Evolutionary conservation across 768 basidiomycete species (phyloP), one percentile per base, ranked within the genome.

Genomic region (Hericium erinaceus): DNA sequence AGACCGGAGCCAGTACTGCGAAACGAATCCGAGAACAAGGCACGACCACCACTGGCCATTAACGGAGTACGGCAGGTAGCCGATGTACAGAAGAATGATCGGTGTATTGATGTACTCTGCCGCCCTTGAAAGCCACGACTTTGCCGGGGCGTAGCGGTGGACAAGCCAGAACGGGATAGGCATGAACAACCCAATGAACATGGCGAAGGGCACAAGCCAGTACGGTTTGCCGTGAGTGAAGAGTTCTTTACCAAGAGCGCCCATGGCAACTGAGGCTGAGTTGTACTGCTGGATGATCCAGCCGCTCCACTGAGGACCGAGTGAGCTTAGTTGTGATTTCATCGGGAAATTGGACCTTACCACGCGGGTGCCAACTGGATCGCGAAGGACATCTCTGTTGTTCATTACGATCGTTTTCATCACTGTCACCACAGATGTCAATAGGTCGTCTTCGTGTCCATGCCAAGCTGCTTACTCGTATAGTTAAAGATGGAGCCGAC

Each of bases 21-120:
- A 73, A 16, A 66, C 65, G 53, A 76, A 67, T 3, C 80, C 80
- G 55, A 82, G 79, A 24, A 81, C 67, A 49, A 80, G 61, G 58
- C 79, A 80, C 6, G 77, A 75, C 73, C 77, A 79, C 76, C 78
- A 80, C 69, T 78, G 75, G 12, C 78, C 78, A 61, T 81, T 80
- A 50, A 80, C 77, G 1, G 77, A 78, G 67, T 78, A 80, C 6
- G 78, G 77, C 38, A 80, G 68, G 65, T 65, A 68, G 46, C 69
- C 68, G 41, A 68, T 59, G 63, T 70, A 70, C 48, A 67, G 70
- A 39, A 73, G 62, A 49, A 80, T 64, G 59, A 80, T 75, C 12
- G 77, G 79, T 18, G 77, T 66, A 64, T 79, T 75, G 64, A 78
- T 65, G 62, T 77, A 78, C 50, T 71, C 73, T 64, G 75, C 70